These are phyloP conservation scores for Pseudonitzschia multiseries DNA, from an alignment of 108 stramenopile species.

Conservation along the genomic window DNA sequence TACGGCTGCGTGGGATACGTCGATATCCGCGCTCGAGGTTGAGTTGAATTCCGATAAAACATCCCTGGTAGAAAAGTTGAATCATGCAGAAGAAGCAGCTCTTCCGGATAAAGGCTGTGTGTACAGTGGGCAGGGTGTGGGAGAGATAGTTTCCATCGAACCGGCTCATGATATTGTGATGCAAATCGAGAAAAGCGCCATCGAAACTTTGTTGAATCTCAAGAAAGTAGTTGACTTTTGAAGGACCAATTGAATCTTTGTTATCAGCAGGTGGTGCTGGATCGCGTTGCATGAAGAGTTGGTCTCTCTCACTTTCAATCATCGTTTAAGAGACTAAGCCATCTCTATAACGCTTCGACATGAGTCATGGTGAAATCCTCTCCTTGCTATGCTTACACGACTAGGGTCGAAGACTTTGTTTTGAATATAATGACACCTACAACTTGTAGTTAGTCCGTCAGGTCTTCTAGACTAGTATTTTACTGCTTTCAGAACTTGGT, in stretches of 20 bases:
- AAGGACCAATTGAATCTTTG: neutral
- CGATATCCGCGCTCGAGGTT: conserved; percentile 29
- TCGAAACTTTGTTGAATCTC: conserved; percentile 29
- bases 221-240: neutral
- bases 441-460: no score
- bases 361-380: no score
- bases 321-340: no score
- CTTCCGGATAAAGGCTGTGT: conserved; percentile 27
- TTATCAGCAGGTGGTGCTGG: neutral
- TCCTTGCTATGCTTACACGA: no score
- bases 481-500: no score
- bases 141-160: conserved; percentile 53
- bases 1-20: conserved; percentile 63
- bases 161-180: conserved; percentile 58
- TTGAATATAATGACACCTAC: no score
- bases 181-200: conserved; percentile 51
- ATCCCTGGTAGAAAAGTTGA: neutral
- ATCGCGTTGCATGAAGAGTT: neutral
- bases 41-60: conserved; percentile 11
- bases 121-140: conserved; percentile 69
- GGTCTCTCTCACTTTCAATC: no score
- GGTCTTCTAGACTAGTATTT: no score
- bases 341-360: no score
- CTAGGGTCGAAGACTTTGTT: no score
- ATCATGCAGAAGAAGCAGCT: conserved; percentile 35